Evolutionary conservation across 108 stramenopile species (phyloP).

Genomic region (Cyclotella baltica): DNA sequence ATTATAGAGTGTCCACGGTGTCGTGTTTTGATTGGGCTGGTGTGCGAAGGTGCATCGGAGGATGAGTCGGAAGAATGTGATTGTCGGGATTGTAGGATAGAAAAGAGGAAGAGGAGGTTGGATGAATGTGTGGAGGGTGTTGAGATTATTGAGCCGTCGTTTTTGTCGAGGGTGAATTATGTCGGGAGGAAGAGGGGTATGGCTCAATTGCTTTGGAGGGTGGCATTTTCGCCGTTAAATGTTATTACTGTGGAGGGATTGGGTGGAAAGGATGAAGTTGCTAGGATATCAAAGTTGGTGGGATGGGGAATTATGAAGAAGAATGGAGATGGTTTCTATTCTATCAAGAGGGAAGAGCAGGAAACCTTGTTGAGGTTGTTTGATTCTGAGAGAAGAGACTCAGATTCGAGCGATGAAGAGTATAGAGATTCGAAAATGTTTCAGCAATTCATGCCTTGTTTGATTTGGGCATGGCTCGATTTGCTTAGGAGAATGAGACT

Average conservation of each 20-base stretch:
- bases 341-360: not conserved
- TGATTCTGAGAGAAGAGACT: not conserved
- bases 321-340: not conserved
- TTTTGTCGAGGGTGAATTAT: not conserved
- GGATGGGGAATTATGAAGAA: slow-evolving; percentile 6
- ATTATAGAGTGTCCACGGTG: slow-evolving; percentile 6
- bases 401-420: not conserved
- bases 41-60: not conserved
- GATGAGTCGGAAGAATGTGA: not conserved
- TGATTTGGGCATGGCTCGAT: not conserved
- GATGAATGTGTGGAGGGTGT: not conserved
- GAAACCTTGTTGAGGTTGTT: not conserved
- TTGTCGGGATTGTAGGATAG: not conserved
- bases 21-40: not conserved
- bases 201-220: slow-evolving; percentile 8
- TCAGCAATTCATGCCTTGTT: not conserved
- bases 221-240: not conserved
- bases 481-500: not conserved
- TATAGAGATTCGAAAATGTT: not conserved
- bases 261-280: not conserved
- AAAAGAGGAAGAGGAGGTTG: not conserved
- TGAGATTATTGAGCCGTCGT: not conserved
- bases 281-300: not conserved
- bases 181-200: not conserved
- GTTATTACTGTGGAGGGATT: not conserved